A percentile compares a stretch with the other conserved stretches of the same genome.
Evolutionary conservation across 441 rosid genomes (phyloP).

Genomic region (Dalechampia spathulata): DNA sequence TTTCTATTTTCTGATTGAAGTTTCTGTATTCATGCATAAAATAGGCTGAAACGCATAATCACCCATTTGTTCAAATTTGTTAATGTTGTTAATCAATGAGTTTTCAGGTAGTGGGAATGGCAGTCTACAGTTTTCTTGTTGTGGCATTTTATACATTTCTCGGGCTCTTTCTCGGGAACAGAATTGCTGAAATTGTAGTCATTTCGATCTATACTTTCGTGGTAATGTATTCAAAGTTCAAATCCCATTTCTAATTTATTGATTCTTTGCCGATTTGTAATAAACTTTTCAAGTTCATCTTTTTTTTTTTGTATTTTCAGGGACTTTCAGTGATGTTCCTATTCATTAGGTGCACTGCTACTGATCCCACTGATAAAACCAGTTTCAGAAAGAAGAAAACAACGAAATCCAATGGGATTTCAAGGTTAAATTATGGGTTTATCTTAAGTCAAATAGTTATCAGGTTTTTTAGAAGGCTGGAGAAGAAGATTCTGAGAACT

Average conservation of each 20-base stretch:
- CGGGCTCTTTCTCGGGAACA: constrained; percentile 74
- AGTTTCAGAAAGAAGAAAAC: constrained; percentile 55
- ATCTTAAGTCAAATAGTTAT: constrained; percentile 60
- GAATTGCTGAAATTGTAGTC: constrained; percentile 58
- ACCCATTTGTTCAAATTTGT: not conserved
- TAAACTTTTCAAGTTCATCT: constrained; percentile 4
- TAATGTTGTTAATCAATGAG: not conserved
- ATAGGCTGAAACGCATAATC: not conserved
- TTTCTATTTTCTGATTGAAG: not conserved
- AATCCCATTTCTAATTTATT: not conserved
- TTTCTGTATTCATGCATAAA: not conserved
- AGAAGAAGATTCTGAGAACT: constrained; percentile 73
- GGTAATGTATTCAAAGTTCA: constrained; percentile 35
- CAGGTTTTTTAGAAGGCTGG: constrained; percentile 72
- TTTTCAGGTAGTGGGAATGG: constrained; percentile 78
- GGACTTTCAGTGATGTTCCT: constrained; percentile 63
- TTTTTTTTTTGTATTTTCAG: constrained; percentile 30
- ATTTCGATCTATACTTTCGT: constrained; percentile 50
- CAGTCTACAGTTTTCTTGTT: constrained; percentile 55
- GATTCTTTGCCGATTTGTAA: not conserved
- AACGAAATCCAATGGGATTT: constrained; percentile 37
- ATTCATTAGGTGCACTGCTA: constrained; percentile 75
- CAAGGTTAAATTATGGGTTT: constrained; percentile 61
- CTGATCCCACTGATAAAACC: constrained; percentile 80
- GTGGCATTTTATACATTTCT: constrained; percentile 67